Conservation (phyloP, 225 moss, liverwort and hornwort genomes). For the Ulota crispa region DNA sequence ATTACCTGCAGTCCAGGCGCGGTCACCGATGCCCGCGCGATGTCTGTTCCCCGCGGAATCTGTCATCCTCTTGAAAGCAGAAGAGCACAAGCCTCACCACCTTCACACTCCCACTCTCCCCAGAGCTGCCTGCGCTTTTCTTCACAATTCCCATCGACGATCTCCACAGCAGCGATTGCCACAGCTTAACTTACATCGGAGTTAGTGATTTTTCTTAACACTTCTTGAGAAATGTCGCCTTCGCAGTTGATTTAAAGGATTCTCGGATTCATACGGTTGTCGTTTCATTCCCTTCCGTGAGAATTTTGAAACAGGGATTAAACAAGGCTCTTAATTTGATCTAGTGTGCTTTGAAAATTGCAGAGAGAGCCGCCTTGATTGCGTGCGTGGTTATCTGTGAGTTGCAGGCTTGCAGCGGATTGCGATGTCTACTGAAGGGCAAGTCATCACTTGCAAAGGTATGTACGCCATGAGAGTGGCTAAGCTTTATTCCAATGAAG, state of each 20-base stretch:
- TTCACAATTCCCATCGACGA: background rate
- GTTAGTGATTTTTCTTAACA: background rate
- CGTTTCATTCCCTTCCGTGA: background rate
- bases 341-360: background rate
- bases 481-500: background rate
- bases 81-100: background rate
- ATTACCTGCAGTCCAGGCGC: no score
- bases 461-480: slow-evolving; percentile 5
- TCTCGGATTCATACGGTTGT: background rate
- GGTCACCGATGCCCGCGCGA: no score
- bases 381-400: background rate
- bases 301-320: background rate
- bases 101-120: background rate
- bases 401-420: slow-evolving; percentile 26
- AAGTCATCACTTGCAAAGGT: slow-evolving; percentile 65
- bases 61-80: background rate
- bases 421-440: slow-evolving; percentile 56
- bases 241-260: background rate
- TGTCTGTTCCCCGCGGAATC: no score
- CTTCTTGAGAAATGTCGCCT: background rate
- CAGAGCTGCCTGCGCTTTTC: background rate
- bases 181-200: background rate
- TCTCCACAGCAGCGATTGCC: background rate
- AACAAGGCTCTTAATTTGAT: background rate
- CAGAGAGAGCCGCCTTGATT: background rate